Conservation (phyloP, 1,284 basidiomycete species). For the Melampsora americana region DNA sequence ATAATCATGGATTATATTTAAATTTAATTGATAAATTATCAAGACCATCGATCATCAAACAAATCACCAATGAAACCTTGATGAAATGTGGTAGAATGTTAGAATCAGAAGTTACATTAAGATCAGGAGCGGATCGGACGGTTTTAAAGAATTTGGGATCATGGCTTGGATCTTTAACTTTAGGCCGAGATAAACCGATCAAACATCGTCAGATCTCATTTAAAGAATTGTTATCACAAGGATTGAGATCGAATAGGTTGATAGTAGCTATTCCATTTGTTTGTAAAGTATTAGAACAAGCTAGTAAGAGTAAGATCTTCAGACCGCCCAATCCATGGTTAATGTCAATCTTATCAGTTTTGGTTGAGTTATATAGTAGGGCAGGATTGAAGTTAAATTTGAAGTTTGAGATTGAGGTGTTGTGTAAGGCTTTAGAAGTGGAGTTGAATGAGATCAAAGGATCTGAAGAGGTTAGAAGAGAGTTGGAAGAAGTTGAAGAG, state of each 20-base stretch:
- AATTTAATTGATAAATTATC: slow-evolving; percentile 83
- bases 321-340: slow-evolving; percentile 96
- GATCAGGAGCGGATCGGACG: slow-evolving; percentile 77
- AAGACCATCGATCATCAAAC: slow-evolving; percentile 62
- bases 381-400: slow-evolving; percentile 94
- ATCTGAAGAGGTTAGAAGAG: slow-evolving; percentile 58
- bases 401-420: slow-evolving; percentile 97
- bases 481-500: slow-evolving; percentile 11
- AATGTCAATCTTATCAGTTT: slow-evolving; percentile 85
- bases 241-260: slow-evolving; percentile 84
- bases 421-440: slow-evolving; percentile 87
- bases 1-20: slow-evolving; percentile 93
- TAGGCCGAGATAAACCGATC: slow-evolving; percentile 88
- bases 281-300: slow-evolving; percentile 92
- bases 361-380: slow-evolving; percentile 93
- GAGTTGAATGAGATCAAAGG: slow-evolving; percentile 83
- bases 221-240: slow-evolving; percentile 93
- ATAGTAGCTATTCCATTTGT: slow-evolving; percentile 97
- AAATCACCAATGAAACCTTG: slow-evolving; percentile 87
- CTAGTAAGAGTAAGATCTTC: slow-evolving; percentile 84
- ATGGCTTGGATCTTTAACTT: slow-evolving; percentile 90
- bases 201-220: slow-evolving; percentile 89
- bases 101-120: slow-evolving; percentile 86
- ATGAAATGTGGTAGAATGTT: slow-evolving; percentile 78
- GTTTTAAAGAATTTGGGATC: slow-evolving; percentile 89